Percentiles rank a stretch among this genome's conserved stretches.
phyloP scores from a whole-genome alignment of 1,284 basidiomycete species.

The Moniliophthora roreri region DNA sequence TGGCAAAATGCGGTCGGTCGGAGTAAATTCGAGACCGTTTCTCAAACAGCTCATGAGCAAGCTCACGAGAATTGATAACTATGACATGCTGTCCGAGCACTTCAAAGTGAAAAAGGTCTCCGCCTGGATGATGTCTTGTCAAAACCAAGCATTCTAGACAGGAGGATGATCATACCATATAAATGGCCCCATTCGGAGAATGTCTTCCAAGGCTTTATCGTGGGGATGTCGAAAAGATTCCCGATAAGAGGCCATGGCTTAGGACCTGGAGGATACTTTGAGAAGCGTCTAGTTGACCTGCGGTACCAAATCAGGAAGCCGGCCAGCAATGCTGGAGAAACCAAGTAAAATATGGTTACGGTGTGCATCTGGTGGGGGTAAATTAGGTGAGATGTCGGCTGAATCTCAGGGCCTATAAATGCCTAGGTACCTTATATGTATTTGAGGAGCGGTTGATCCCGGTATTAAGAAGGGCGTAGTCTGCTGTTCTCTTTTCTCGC shows the following conservation, averaged over 20 bases:
- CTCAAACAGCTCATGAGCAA: slow-evolving; percentile 39
- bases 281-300: too few species aligned
- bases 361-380: too few species aligned
- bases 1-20: slow-evolving; percentile 32
- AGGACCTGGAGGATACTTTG: slow-evolving; percentile 2
- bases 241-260: neutral
- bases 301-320: too few species aligned
- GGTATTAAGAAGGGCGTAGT: too few species aligned
- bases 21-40: slow-evolving; percentile 38
- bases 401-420: too few species aligned
- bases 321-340: too few species aligned
- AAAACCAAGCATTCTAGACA: too few species aligned
- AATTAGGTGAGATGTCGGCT: too few species aligned
- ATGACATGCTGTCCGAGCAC: slow-evolving; percentile 32
- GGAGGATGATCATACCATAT: neutral
- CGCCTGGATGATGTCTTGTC: slow-evolving; percentile 19
- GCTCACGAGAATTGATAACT: slow-evolving; percentile 37
- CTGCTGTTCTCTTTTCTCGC: too few species aligned
- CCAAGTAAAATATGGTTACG: too few species aligned
- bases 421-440: too few species aligned
- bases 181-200: neutral
- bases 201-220: neutral
- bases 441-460: too few species aligned
- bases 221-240: neutral
- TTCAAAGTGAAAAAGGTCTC: slow-evolving; percentile 26